Percentiles rank a stretch among this genome's conserved stretches.
These are phyloP conservation scores for Cinchona pubescens DNA, from an alignment of 257 asterid species.

Conservation along the genomic window DNA sequence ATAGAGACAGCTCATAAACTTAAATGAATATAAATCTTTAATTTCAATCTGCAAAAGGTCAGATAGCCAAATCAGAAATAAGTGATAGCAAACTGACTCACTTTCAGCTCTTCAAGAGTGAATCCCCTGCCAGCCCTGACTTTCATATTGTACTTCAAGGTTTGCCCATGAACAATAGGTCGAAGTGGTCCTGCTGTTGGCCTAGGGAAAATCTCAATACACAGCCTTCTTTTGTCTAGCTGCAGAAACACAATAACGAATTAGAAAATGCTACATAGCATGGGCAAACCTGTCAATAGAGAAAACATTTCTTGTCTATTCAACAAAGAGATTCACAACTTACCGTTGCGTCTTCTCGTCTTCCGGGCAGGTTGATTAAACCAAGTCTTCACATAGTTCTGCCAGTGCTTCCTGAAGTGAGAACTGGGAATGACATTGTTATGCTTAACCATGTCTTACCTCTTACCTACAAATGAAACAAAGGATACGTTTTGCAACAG, in stretches of 20 bases:
- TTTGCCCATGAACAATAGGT: conserved; percentile 38
- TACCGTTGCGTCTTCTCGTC: conserved; percentile 34
- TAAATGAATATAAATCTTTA: background rate
- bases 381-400: conserved; percentile 34
- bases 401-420: conserved; percentile 40
- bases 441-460: conserved; percentile 39
- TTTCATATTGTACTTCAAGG: conserved; percentile 35
- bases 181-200: conserved; percentile 37
- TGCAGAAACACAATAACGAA: background rate
- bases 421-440: conserved; percentile 35
- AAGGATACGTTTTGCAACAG: background rate
- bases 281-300: background rate
- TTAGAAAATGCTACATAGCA: background rate
- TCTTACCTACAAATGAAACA: conserved; percentile 18
- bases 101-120: conserved; percentile 34
- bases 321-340: background rate
- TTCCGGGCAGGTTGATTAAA: conserved; percentile 39
- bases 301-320: background rate
- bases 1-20: background rate
- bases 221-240: conserved; percentile 36
- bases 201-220: conserved; percentile 32
- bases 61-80: background rate
- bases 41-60: background rate
- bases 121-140: conserved; percentile 39
- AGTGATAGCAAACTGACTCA: background rate